Evolutionary conservation across 2,329 filamentous ascomycete genomes (phyloP), one percentile per base, ranked within the genome.

Genomic region (Penicillium rolfsii): DNA sequence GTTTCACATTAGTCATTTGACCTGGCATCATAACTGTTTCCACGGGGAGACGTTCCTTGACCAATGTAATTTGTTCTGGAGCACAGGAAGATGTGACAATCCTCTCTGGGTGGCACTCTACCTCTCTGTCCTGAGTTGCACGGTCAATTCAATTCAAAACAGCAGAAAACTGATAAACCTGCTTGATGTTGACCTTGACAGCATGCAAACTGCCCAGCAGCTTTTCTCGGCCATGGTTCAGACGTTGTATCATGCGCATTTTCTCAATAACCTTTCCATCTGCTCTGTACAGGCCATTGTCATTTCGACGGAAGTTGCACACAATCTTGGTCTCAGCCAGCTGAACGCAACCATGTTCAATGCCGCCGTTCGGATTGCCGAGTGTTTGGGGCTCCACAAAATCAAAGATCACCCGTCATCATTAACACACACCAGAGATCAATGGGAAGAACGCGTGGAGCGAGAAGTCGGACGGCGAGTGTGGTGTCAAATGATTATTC

Each of bases 401-500:
- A 71, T 70, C n/a, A 65, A 69, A 14, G 64, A 68, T 28, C 60
- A 64, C 30, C 50, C 66, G 0, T 43, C 26, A 8, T 52, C 53
- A 6, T 33, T 35, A 11, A 49, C 57, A 1, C 56, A 59, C 19
- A 67, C 53, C 14, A 63, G 63, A 49, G 70, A 70, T 22, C 60
- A 62, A 38, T 70, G 67, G 68, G 58, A 71, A 61, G 62, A 68
- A 66, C 58, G 60, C 0, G 66, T 70, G n/a, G 65, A 70, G 30
- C 59, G 69, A 36, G 76, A 78, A 65, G 68, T 76, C 9, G 75
- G 75, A 8, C 69, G 72, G 35, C 66, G 76, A 16, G 67, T 74
- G 5, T 79, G 76, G 76, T 73, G 73, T 60, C 76, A 79, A 59
- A 70, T 72, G 67, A 58, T 76, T 24, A 73, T 78, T 19, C 76